A percentile compares a stretch with the other conserved stretches of the same genome.
These are phyloP conservation scores for Iris pallida DNA, from an alignment of 116 monocot species.

Conservation along the genomic window DNA sequence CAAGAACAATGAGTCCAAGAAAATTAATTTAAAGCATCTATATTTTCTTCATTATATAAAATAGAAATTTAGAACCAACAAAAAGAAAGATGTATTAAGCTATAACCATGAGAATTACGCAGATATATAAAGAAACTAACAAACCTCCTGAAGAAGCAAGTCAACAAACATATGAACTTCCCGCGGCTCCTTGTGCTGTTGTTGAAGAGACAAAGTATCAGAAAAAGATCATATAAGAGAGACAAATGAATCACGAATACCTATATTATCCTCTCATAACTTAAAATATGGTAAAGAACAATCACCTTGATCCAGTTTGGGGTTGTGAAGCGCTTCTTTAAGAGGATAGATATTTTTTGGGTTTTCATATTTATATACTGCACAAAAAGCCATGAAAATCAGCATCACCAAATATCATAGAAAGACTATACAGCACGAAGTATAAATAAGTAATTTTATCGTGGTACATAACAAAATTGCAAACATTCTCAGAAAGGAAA, in stretches of 20 bases:
- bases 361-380: conserved; percentile 94
- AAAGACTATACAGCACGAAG: neutral
- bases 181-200: conserved; percentile 96
- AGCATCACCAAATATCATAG: conserved; percentile 4
- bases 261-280: neutral
- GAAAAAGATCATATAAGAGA: neutral
- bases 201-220: neutral
- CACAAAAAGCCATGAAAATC: conserved; percentile 6
- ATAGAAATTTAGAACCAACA: neutral
- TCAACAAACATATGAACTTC: conserved; percentile 99
- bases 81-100: neutral
- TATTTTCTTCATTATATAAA: neutral
- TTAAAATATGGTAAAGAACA: neutral
- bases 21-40: too few relatives aligned
- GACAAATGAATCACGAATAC: neutral
- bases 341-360: conserved; percentile 64
- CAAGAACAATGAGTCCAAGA: too few relatives aligned
- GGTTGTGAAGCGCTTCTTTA: conserved; percentile 87
- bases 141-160: conserved; percentile 88
- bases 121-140: neutral
- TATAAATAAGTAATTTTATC: neutral
- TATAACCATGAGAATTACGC: too few relatives aligned
- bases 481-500: too few relatives aligned
- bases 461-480: neutral
- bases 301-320: conserved; percentile 92